Base-by-base conservation (phyloP, 352 stramenopile genomes). In the Phytophthora pini region DNA sequence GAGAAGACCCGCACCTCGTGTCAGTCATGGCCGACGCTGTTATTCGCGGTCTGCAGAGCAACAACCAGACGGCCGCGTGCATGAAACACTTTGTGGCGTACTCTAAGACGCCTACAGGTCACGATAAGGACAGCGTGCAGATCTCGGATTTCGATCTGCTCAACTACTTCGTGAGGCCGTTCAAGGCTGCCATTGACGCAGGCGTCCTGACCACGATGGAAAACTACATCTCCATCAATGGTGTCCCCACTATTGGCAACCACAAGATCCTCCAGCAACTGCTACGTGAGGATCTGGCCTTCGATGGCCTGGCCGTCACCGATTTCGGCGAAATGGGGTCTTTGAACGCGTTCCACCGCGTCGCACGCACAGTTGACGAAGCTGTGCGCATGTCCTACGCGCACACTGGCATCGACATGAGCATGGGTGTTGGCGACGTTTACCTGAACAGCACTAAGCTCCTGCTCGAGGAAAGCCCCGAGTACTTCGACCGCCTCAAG, bases 271-370 rank as follows among this genome's bases (percentile, higher is more conserved):
- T 97, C 5, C 53, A 82, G 22, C 69, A 85, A 17, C 50, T 98
- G 32, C 57, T 98, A 11, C 77, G 92, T 41, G 61, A 86, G 13
- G 70, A 95, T 41, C 68, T 98, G 41, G 69, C 61, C 3, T 98
- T 94, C 61, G 65, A 92, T 7, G 89, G 91, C 5, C 62, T 97
- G 39, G 39, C 96, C 13, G 87, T 97, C 13, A 97, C 84, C 1
- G 92, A 98, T 57, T 98, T 94, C 66, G 71, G 68, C 10, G 92
- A 97, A 72, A 97, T 98, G 27, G 82, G 87, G 24, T 96, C 97
- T 43, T 54, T 96, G 1, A 64, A 81, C 41, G 47, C 51, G 10
- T 87, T 70, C 53, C 80, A 89, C 27, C 76, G 74, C 12, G 55
- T 89, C 10, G 80, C 78, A 15, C 41, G 40, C 13, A 65, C 36